Evolutionary conservation across 257 asterid species (phyloP), one percentile per base, ranked within the genome.

Genomic region (Perilla frutescens): DNA sequence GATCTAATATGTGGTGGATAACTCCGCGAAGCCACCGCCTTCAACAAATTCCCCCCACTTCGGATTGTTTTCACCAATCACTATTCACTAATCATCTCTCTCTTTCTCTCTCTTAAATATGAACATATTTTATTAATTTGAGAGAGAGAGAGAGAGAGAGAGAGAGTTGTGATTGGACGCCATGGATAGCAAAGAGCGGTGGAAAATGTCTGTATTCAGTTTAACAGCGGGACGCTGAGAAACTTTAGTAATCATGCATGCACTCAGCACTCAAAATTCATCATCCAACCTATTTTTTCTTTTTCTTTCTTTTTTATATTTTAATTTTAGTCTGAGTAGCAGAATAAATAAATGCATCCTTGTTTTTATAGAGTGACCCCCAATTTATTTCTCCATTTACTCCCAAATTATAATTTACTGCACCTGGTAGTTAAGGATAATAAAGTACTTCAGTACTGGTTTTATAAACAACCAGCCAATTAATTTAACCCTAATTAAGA

Each of bases 1-100:
- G 44, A 8, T 40, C 26, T 20, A 20, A 20, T 20, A 20, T 20
- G 10, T 6, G 6, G 7, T 40, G 68, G 68, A 62, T 62, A 40
- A 14, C 3, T 14, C 40, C 68, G 15, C 26, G 13, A 62, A 20
- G 13, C 66, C 85, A 74, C 81, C 77, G 84, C 87, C 78, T 66
- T 80, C 80, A 82, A 74, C 85, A 81, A 81, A 77, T 74, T 57
- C 15, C 72, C 49, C 50, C 65, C 26, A 2, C 50, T 53, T 51
- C 81, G 70, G 79, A 64, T 63, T 65, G 66, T 56, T 62, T 82
- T 56, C 59, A 79, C 81, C 73, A 82, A 82, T 81, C 75, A 63
- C 50, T 36, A 11, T 29, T 20, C 74, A 29, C 71, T 9, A 53
- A 8, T 15, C 11, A 2, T 51, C 53, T 2, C 32, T 58, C 62